These are phyloP conservation scores for Trypanosoma avium DNA, from an alignment of 208 protist species.

Conservation along the genomic window DNA sequence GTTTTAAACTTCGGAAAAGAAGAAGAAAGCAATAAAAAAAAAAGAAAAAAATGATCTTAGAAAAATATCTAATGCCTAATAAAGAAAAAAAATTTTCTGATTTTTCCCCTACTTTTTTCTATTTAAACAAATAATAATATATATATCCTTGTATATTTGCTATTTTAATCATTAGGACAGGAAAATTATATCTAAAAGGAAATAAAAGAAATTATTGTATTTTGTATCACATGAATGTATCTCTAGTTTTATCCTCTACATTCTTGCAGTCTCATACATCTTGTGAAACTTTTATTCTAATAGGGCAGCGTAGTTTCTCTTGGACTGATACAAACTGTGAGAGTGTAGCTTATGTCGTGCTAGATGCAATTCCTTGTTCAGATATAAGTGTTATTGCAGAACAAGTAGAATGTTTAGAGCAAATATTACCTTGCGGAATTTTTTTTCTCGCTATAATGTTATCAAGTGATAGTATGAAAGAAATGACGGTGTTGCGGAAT, in stretches of 20 bases:
- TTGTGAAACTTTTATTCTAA: slow-evolving; percentile 9
- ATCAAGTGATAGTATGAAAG: neutral
- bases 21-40: no score
- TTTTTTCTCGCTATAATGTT: slow-evolving; percentile 48
- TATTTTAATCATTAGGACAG: neutral
- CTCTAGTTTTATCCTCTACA: slow-evolving; percentile 18
- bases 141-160: neutral
- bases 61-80: no score
- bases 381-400: slow-evolving; percentile 52
- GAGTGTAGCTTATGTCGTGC: slow-evolving; percentile 21
- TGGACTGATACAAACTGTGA: neutral
- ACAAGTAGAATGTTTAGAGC: slow-evolving; percentile 74
- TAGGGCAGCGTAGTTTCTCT: slow-evolving; percentile 19
- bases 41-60: no score
- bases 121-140: no score
- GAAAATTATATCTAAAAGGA: no score
- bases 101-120: no score
- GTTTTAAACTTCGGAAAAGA: no score
- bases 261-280: neutral
- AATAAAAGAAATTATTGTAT: no score
- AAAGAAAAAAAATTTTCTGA: no score
- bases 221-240: slow-evolving; percentile 14
- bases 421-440: slow-evolving; percentile 59
- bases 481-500: neutral
- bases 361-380: slow-evolving; percentile 41